Evolutionary conservation across 257 asterid genomes (phyloP).

Genomic region (Penstemon barbatus): DNA sequence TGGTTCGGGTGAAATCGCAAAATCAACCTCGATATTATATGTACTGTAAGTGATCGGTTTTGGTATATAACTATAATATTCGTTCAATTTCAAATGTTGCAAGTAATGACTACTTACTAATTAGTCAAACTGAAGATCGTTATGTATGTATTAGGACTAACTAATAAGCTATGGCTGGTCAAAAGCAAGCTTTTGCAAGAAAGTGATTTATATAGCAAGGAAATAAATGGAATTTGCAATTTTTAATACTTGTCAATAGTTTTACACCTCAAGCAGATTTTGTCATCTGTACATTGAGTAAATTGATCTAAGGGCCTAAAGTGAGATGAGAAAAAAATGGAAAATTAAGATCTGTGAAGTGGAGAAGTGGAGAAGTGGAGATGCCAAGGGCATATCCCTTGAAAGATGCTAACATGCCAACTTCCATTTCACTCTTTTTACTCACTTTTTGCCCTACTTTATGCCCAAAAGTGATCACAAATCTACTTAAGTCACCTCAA

Average conservation of each 20-base stretch:
- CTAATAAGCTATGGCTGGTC: constrained; percentile 16
- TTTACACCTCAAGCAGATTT: background rate
- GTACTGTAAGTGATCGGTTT: background rate
- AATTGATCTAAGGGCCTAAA: constrained; percentile 1
- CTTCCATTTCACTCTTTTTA: constrained; percentile 19
- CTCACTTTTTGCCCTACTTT: constrained; percentile 34
- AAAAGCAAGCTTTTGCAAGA: background rate
- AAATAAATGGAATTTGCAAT: no score
- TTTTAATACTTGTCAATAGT: no score
- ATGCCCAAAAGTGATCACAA: constrained; percentile 38
- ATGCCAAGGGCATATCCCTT: constrained; percentile 50
- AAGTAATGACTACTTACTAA: background rate
- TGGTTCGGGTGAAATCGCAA: constrained; percentile 55
- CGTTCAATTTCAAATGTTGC: background rate
- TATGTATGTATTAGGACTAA: constrained; percentile 16
- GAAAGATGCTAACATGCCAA: constrained; percentile 53
- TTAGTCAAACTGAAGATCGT: constrained; percentile 8
- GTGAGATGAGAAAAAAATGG: background rate
- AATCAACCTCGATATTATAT: constrained; percentile 18
- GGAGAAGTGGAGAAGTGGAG: constrained; percentile 35
- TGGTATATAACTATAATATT: no score
- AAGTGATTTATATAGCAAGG: background rate
- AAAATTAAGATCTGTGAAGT: constrained; percentile 18
- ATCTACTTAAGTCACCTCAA: constrained; percentile 45
- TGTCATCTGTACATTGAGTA: background rate